Evolutionary conservation across 257 asterid species (phyloP).

Genomic region (Solanum chiquidenum): DNA sequence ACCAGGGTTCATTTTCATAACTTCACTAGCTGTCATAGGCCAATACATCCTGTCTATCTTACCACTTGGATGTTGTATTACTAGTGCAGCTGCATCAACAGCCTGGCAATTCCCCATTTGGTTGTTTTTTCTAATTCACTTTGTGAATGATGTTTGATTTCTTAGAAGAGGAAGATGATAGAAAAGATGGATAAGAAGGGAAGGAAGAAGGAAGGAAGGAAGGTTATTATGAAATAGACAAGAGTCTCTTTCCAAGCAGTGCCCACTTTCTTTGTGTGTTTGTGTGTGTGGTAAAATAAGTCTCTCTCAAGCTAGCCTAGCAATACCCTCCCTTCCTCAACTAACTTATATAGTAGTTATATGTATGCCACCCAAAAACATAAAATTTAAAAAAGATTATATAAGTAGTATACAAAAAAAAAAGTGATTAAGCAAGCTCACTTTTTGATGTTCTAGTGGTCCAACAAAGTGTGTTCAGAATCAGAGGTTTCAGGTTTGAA

Average conservation of each 20-base stretch:
- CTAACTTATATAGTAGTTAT: constrained; percentile 1
- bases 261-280: constrained; percentile 9
- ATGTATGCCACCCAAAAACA: not conserved
- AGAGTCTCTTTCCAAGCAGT: constrained; percentile 29
- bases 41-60: constrained; percentile 68
- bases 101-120: constrained; percentile 87
- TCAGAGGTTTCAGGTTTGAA: not conserved
- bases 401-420: too few species aligned
- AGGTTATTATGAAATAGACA: constrained; percentile 2
- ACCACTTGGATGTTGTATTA: constrained; percentile 78
- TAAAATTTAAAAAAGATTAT: not conserved
- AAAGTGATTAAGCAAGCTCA: not conserved
- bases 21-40: constrained; percentile 60
- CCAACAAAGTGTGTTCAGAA: not conserved
- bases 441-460: not conserved
- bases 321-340: constrained; percentile 7
- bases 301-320: constrained; percentile 17
- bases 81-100: constrained; percentile 86
- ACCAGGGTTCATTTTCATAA: constrained; percentile 78
- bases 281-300: constrained; percentile 14
- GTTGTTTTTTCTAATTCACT: not conserved
- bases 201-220: constrained; percentile 11
- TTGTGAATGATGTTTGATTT: not conserved
- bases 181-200: constrained; percentile 3
- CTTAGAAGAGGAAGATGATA: not conserved